Evolutionary conservation across 768 basidiomycete genomes (phyloP).

Genomic region (Xerocomellus amylosporus): DNA sequence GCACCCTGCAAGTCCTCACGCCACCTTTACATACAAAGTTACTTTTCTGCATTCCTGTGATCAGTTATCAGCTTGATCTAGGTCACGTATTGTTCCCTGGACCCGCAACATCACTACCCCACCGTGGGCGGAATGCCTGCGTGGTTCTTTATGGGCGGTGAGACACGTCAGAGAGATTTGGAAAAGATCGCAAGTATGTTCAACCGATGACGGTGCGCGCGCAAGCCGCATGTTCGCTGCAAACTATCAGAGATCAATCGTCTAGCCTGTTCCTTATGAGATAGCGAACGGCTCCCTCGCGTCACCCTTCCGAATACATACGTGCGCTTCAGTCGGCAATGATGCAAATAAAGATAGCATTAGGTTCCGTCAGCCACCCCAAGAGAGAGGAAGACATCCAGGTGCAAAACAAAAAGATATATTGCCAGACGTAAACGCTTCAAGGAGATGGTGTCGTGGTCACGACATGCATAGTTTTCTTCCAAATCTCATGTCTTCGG

Average conservation of each 20-base stretch:
- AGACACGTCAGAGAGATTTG: not conserved
- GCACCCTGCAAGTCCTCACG: conserved; percentile 11
- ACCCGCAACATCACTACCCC: conserved; percentile 14
- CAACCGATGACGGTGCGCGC: not conserved
- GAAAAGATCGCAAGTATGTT: not conserved
- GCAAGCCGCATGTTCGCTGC: not conserved
- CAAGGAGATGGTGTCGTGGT: not conserved
- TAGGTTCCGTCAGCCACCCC: conserved; percentile 6
- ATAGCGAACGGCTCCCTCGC: not conserved
- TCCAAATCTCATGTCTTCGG: not conserved
- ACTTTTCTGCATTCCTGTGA: conserved; percentile 10
- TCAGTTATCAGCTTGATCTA: not conserved
- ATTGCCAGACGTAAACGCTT: conserved; percentile 23
- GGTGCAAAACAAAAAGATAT: conserved; percentile 13
- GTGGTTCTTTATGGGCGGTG: conserved; percentile 8
- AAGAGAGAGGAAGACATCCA: not conserved
- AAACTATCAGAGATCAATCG: conserved; percentile 6
- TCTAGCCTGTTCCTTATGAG: not conserved
- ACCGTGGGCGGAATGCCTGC: not conserved
- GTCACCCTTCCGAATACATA: not conserved
- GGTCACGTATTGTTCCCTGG: conserved; percentile 6
- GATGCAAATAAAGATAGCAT: conserved; percentile 14
- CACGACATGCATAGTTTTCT: not conserved
- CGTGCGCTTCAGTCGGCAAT: not conserved
- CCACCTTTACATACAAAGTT: conserved; percentile 12